Evolutionary conservation across 1,284 basidiomycete species (phyloP).

Genomic region (Porogramme epimiltina): DNA sequence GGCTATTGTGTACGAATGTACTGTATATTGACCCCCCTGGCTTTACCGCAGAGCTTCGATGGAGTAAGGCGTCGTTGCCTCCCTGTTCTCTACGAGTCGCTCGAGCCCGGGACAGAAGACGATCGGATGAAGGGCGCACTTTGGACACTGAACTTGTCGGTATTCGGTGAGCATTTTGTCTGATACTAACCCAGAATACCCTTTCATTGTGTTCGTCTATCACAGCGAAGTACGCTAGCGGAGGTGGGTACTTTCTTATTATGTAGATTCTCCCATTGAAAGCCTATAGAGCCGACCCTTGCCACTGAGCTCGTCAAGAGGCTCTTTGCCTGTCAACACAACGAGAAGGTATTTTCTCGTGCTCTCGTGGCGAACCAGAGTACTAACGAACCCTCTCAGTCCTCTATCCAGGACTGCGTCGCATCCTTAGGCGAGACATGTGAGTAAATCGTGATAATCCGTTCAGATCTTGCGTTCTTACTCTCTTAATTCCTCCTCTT

Average conservation of each 20-base stretch:
- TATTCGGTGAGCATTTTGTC: conserved; percentile 52
- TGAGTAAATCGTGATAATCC: too few relatives aligned
- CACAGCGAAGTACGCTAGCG: conserved; percentile 57
- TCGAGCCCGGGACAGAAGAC: conserved; percentile 78
- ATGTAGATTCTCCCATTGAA: not conserved
- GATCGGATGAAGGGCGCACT: conserved; percentile 93
- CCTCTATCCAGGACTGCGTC: conserved; percentile 69
- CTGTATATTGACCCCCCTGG: not conserved
- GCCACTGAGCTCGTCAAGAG: conserved; percentile 49
- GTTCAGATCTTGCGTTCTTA: conserved; percentile 6
- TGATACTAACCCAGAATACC: not conserved
- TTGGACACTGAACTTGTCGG: conserved; percentile 75
- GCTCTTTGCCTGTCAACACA: conserved; percentile 65
- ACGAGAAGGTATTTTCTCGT: conserved; percentile 56
- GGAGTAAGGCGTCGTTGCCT: conserved; percentile 71
- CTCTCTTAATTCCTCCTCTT: not conserved
- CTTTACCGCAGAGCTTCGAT: conserved; percentile 62
- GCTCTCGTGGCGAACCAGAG: too few relatives aligned
- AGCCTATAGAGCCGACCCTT: conserved; percentile 45
- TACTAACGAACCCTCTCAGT: conserved; percentile 37
- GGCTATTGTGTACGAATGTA: not conserved
- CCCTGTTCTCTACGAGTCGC: conserved; percentile 67
- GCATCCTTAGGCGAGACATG: conserved; percentile 64
- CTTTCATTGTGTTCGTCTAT: not conserved
- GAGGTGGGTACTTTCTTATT: conserved; percentile 40